These are phyloP conservation scores for Phragmites australis DNA, from an alignment of 176 grass and related monocot genomes.

Conservation along the genomic window DNA sequence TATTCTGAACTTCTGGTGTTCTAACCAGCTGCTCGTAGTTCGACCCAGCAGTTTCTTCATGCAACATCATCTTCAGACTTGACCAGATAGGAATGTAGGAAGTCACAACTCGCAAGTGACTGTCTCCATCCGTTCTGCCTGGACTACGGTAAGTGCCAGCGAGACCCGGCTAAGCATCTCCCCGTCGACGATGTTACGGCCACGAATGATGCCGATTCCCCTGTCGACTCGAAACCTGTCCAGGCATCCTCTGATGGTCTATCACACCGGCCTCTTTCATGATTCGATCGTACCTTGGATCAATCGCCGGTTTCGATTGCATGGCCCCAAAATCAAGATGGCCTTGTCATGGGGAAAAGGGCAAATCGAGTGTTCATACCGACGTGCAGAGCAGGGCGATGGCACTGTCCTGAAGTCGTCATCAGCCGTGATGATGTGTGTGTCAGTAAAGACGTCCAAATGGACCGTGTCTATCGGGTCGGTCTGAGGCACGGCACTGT, in stretches of 20 bases:
- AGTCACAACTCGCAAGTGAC: background rate
- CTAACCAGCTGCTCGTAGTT: background rate
- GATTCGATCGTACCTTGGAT: background rate
- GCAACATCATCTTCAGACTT: background rate
- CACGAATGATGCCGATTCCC: background rate
- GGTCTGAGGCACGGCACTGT: too few relatives aligned
- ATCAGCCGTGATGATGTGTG: background rate
- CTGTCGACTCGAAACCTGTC: conserved; percentile 19
- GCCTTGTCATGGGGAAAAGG: conserved; percentile 15
- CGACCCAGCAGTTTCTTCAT: background rate
- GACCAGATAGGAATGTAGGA: background rate
- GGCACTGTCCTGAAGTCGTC: background rate
- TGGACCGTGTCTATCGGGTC: too few relatives aligned
- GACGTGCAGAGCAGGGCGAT: conserved; percentile 31
- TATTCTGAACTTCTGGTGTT: background rate
- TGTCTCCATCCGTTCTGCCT: background rate
- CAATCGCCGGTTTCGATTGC: background rate
- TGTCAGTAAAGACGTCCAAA: background rate
- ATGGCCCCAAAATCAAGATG: background rate
- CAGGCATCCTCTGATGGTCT: background rate
- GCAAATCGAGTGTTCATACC: background rate
- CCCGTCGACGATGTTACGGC: conserved; percentile 38
- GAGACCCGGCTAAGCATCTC: conserved; percentile 7
- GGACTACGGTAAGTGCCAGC: conserved; percentile 14
- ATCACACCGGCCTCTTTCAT: conserved; percentile 33